Evolutionary conservation across 371 early-diverging fungal genomes (phyloP), one percentile per base, ranked within the genome.

Genomic region (Rhizopus delemar): DNA sequence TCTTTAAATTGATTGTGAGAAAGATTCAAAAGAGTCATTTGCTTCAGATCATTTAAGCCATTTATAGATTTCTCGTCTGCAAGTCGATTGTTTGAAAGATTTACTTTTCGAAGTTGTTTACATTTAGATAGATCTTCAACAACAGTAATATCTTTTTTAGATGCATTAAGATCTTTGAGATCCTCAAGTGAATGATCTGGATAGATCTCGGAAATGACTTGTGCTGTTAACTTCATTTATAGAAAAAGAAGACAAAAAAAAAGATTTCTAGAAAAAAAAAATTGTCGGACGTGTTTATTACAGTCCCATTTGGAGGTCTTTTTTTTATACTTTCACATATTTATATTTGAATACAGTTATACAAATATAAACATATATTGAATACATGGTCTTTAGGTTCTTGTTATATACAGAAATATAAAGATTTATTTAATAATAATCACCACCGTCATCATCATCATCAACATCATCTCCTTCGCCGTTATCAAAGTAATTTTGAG

Each of bases 51-150:
- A 54, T 72, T 75, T 16, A 92, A 56, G 1, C 86, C 90, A 7
- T 69, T 57, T 38, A 88, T 67, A 0, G 84, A 69, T 15, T 81
- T 80, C n/a, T 77, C 72, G 11, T 75, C 69, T 41, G 59, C 64
- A 15, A 94, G 73, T 5, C 60, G 57, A 71, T 94, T 94, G 46
- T 81, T 66, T n/a, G 85, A 70, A 3, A 94, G 74, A 61, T 84
- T 82, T 35, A 94, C 71, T 63, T 88, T 90, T 54, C 86, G 85
- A 29, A 92, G 72, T 53, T 78, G 74, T 49, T 78, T 68, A 55
- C 88, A 88, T 22, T 62, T 63, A 13, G 90, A 87, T 35, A 94
- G 77, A 66, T 90, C 90, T 12, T 86, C 89, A 38, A 91, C 69
- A 41, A 71, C 74, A 46, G 76, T 73, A 35, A 94, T 82, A 8